A percentile compares a stretch with the other conserved stretches of the same genome.
phyloP scores from a whole-genome alignment of 805 yeast species.

The Limtongia smithiae region DNA sequence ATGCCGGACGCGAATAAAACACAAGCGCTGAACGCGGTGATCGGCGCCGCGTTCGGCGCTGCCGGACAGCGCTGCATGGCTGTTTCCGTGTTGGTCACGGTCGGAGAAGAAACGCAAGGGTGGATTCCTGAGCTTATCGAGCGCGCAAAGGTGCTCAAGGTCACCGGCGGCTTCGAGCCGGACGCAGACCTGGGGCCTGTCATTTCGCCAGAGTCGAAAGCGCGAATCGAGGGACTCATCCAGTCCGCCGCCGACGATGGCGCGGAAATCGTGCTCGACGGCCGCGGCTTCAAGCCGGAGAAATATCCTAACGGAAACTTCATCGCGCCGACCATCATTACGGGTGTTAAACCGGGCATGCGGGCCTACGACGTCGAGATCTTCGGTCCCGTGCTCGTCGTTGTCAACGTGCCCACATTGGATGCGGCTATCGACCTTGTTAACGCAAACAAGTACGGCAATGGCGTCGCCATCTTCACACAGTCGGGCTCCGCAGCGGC shows the following conservation, averaged over 20 bases:
- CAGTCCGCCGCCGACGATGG: constrained; percentile 58
- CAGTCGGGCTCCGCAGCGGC: constrained; percentile 66
- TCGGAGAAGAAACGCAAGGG: constrained; percentile 57
- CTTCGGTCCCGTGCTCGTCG: constrained; percentile 70
- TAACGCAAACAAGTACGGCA: constrained; percentile 62
- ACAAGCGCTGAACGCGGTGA: constrained; percentile 60
- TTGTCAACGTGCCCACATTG: constrained; percentile 58
- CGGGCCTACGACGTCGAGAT: constrained; percentile 70
- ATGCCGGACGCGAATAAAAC: constrained; percentile 68
- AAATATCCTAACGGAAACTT: constrained; percentile 63
- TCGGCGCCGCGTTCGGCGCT: constrained; percentile 77
- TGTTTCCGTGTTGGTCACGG: constrained; percentile 67
- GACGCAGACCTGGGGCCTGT: constrained; percentile 70
- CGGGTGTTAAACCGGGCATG: constrained; percentile 63
- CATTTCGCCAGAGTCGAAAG: constrained; percentile 56
- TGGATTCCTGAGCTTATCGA: constrained; percentile 61
- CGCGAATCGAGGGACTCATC: constrained; percentile 55
- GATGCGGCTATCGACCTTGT: constrained; percentile 66
- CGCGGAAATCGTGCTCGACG: constrained; percentile 60
- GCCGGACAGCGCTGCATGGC: constrained; percentile 87
- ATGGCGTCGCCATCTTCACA: constrained; percentile 69
- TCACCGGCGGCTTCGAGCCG: constrained; percentile 63
- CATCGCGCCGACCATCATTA: constrained; percentile 66
- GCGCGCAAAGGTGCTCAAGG: constrained; percentile 55
- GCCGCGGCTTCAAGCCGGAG: constrained; percentile 49